phyloP scores from a whole-genome alignment of 192 early-diverging fungal genomes.

The Entomortierella beljakovae region DNA sequence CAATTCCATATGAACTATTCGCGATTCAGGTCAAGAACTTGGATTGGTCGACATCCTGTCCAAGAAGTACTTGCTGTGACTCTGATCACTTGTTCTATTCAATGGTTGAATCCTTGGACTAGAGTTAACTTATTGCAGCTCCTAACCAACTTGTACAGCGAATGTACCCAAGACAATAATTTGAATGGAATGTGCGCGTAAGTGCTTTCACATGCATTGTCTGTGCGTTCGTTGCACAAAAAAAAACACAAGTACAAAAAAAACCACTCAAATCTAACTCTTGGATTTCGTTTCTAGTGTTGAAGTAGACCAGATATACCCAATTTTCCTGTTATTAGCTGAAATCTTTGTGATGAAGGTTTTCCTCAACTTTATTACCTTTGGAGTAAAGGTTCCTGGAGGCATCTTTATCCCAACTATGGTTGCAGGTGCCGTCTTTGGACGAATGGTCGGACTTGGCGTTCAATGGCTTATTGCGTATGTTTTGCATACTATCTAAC shows the following conservation, averaged over 20 bases:
- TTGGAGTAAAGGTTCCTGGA: constrained; percentile 81
- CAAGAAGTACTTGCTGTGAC: constrained; percentile 81
- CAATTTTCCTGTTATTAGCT: constrained; percentile 44
- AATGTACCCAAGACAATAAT: constrained; percentile 38
- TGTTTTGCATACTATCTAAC: constrained; percentile 55
- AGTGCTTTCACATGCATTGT: neutral
- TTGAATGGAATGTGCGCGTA: constrained; percentile 55
- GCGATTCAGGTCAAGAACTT: constrained; percentile 76
- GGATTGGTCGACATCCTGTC: constrained; percentile 77
- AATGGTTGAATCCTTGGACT: constrained; percentile 53
- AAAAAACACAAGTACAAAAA: too few relatives aligned
- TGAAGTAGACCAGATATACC: constrained; percentile 40
- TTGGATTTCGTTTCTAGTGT: constrained; percentile 9
- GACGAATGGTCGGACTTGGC: constrained; percentile 89
- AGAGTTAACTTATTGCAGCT: constrained; percentile 48
- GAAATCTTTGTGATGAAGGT: constrained; percentile 59
- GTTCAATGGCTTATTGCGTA: constrained; percentile 72
- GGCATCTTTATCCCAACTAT: constrained; percentile 91
- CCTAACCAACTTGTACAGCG: constrained; percentile 48
- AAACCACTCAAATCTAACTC: too few relatives aligned
- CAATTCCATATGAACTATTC: constrained; percentile 77
- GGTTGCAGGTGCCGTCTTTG: constrained; percentile 91
- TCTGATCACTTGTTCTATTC: constrained; percentile 74
- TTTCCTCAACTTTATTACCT: constrained; percentile 73
- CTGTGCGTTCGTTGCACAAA: neutral